Percentiles rank a stretch among this genome's conserved stretches.
phyloP scores from a whole-genome alignment of 805 yeast species.

The Candida maris region DNA sequence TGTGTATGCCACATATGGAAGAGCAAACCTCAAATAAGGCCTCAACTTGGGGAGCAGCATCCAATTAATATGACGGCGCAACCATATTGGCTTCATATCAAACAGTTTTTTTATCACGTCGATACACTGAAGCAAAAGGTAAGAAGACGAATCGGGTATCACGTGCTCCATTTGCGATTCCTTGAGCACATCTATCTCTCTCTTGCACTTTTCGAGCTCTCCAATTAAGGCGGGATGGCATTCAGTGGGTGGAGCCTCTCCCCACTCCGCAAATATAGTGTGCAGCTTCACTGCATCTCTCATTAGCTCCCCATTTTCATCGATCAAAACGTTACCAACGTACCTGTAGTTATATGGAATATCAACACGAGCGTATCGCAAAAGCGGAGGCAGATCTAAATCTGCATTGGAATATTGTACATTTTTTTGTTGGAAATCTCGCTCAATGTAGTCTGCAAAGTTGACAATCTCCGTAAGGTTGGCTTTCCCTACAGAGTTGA shows the following conservation, averaged over 20 bases:
- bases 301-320: conserved; percentile 52
- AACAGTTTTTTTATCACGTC: conserved; percentile 48
- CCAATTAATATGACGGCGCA: conserved; percentile 65
- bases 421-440: conserved; percentile 15
- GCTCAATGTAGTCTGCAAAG: conserved; percentile 31
- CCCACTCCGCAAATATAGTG: conserved; percentile 51
- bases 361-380: conserved; percentile 70
- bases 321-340: conserved; percentile 63
- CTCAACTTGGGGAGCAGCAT: conserved; percentile 46
- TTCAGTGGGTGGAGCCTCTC: conserved; percentile 42
- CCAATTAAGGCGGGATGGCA: conserved; percentile 49
- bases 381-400: conserved; percentile 79
- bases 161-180: conserved; percentile 20
- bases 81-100: conserved; percentile 76
- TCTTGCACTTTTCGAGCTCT: conserved; percentile 37
- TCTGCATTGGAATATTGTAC: conserved; percentile 31
- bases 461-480: conserved; percentile 38
- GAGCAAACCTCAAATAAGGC: conserved; percentile 60
- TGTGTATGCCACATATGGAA: conserved; percentile 80
- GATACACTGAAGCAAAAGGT: conserved; percentile 41
- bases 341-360: conserved; percentile 78
- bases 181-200: conserved; percentile 34
- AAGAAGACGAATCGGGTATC: conserved; percentile 26
- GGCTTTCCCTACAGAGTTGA: conserved; percentile 39
- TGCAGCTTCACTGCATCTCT: conserved; percentile 47